Evolutionary conservation across 2,329 filamentous ascomycete genomes (phyloP), one percentile per base, ranked within the genome.

Genomic region (Pezicula neosporulosa): DNA sequence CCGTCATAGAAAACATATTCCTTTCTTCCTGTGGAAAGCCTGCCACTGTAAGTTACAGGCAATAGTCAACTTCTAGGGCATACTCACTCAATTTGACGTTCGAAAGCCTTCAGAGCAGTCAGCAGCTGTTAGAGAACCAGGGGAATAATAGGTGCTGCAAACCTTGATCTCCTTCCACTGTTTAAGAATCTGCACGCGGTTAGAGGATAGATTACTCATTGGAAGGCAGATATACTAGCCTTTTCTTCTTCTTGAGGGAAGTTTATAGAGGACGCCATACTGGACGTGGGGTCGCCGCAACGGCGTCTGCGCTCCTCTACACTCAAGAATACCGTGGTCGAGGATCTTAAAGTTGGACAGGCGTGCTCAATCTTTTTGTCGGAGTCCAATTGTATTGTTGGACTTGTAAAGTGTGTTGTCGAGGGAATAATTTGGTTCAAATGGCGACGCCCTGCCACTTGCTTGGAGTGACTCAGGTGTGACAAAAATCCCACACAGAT

Each of bases 1-100:
- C 89, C 89, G 78, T 93, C 89, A 75, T 97, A 97, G 74, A 99
- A 99, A 51, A 91, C 96, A 69, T 96, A 99, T 49, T 85, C 87
- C 57, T 88, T 83, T 56, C 86, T 83, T 59, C 47, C 18, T 43
- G 39, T 15, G 64, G 50, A 44, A 30, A 44, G 57, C 56, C 43
- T 47, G 16, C n/a, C n/a, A 47, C 8, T 41, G 38, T 55, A 46
- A 49, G 42, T 16, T 30, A 39, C 15, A 21, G 5, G 36, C 33
- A 35, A 28, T 12, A 27, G 38, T 13, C 7, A 5, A 18, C 19
- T 16, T 35, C 50, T 30, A 7, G 16, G 19, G 12, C 35, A 7
- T 47, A 36, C 28, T 41, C 7, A 42, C 36, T 28, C 35, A 30
- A 48, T 27, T 13, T 41, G 38, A n/a, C 42, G 36, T 39, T 53